A percentile compares a stretch with the other conserved stretches of the same genome.
Conservation (phyloP, 331 rosid genomes). For the Malus hybrid region DNA sequence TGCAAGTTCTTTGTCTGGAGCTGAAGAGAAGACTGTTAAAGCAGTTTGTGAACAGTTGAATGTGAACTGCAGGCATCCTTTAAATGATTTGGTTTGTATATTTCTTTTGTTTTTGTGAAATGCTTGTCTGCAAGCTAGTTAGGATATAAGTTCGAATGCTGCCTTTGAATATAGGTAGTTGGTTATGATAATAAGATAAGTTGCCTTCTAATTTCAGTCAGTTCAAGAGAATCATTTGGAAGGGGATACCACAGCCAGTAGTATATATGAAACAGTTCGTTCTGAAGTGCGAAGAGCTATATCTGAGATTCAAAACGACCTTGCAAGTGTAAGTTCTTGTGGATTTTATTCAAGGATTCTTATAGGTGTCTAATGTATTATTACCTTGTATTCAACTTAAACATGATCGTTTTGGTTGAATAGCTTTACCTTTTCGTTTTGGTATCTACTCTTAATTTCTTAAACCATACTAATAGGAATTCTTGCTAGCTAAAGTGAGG, state of each 20-base stretch:
- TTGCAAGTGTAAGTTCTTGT: slow-evolving; percentile 53
- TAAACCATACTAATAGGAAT: neutral
- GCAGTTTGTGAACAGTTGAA: slow-evolving; percentile 62
- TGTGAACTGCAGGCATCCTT: slow-evolving; percentile 12
- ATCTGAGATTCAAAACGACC: slow-evolving; percentile 77
- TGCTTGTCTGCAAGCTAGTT: neutral
- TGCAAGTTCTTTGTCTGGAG: slow-evolving; percentile 50
- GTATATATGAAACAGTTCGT: slow-evolving; percentile 77
- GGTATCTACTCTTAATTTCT: neutral
- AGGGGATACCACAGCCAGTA: slow-evolving; percentile 26
- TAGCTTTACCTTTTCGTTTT: neutral
- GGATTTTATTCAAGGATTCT: neutral
- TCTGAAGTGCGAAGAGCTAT: slow-evolving; percentile 87
- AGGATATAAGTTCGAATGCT: neutral
- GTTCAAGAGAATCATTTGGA: slow-evolving; percentile 30
- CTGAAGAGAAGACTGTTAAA: slow-evolving; percentile 53
- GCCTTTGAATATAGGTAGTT: neutral
- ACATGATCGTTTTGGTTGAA: neutral
- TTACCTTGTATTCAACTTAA: too few relatives aligned
- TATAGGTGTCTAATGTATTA: too few relatives aligned
- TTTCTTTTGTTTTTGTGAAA: neutral
- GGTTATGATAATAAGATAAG: neutral
- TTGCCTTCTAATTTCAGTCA: slow-evolving; percentile 33
- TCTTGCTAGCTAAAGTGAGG: neutral
- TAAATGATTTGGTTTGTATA: neutral